Base-by-base conservation (phyloP, 1,284 basidiomycete genomes). In the Xerocomus amazonicus region DNA sequence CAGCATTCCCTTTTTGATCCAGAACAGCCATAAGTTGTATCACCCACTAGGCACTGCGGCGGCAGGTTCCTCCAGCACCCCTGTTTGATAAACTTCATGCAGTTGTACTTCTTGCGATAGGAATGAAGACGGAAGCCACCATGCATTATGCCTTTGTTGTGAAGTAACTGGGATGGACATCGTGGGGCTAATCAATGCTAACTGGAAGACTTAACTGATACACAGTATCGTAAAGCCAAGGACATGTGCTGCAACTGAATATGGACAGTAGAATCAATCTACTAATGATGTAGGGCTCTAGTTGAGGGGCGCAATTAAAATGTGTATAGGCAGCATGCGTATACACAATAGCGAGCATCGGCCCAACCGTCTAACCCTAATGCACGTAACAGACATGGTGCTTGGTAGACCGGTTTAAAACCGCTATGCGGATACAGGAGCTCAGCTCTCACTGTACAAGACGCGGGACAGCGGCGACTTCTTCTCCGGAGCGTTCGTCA, bases 191-290 rank as follows among this genome's bases (percentile, higher is more conserved):
- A 23, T 23, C 36, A 23, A 12, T 19, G 36, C 36, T 37, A 7
- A 12, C 13, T 6, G 45, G 19, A 23, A 23, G 36, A 53, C 56
- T 53, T 50, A 44, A 56, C 27, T 17, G 54, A 66, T 67, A 62
- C 61, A 64, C 61, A 62, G 65, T 66, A 67, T 53, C 61, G 48
- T 61, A 47, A 23, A 23, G 19, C 19, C 19, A 23, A 23, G 19
- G 19, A 23, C 19, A 23, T 23, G 19, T 23, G 19, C 19, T 23
- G 19, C 19, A 23, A 23, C 19, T 23, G 19, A 23, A 23, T 52
- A 56, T 58, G 23, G 29, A 56, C 49, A 43, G 59, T 64, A 64
- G 61, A 62, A 52, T 62, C 60, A 53, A 62, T 64, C 63, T 59
- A 63, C 59, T 36, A 62, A 23, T 23, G 19, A 23, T 23, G 19